Conservation (phyloP, 805 yeast species). For the Blastobotrys chiropterorum region DNA sequence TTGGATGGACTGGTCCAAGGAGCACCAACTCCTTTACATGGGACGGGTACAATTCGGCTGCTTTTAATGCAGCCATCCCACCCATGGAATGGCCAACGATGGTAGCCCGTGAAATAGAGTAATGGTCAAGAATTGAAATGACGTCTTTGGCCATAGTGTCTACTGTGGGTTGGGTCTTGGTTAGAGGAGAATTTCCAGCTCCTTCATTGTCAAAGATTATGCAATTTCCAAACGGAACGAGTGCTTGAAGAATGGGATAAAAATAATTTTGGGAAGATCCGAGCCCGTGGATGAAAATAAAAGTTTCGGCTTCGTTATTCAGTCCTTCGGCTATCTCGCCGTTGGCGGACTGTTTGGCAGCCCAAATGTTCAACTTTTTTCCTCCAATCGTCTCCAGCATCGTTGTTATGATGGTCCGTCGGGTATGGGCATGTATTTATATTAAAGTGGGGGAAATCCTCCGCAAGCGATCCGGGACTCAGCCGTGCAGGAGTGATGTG, state of each 20-base stretch:
- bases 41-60: slow-evolving; percentile 6
- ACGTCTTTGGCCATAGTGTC: slow-evolving; percentile 7
- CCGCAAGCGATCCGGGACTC: neutral
- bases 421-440: neutral
- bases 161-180: neutral
- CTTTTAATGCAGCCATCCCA: slow-evolving; percentile 5
- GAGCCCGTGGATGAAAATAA: slow-evolving; percentile 8
- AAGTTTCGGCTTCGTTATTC: neutral
- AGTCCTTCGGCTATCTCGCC: neutral
- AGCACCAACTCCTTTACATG: neutral
- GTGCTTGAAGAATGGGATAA: neutral
- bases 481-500: too few relatives aligned
- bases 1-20: neutral
- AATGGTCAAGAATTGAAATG: neutral
- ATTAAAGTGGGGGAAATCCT: neutral
- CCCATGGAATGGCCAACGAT: slow-evolving; percentile 12
- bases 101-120: neutral
- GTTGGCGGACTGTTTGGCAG: neutral
- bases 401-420: neutral
- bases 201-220: slow-evolving; percentile 7
- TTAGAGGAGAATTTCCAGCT: slow-evolving; percentile 3
- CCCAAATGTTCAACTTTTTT: slow-evolving; percentile 2
- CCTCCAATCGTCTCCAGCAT: neutral
- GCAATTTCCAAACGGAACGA: slow-evolving; percentile 4
- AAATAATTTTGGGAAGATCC: slow-evolving; percentile 9